Evolutionary conservation across 2,329 filamentous ascomycete species (phyloP), one percentile per base, ranked within the genome.

Genomic region (Verticillium longisporum): DNA sequence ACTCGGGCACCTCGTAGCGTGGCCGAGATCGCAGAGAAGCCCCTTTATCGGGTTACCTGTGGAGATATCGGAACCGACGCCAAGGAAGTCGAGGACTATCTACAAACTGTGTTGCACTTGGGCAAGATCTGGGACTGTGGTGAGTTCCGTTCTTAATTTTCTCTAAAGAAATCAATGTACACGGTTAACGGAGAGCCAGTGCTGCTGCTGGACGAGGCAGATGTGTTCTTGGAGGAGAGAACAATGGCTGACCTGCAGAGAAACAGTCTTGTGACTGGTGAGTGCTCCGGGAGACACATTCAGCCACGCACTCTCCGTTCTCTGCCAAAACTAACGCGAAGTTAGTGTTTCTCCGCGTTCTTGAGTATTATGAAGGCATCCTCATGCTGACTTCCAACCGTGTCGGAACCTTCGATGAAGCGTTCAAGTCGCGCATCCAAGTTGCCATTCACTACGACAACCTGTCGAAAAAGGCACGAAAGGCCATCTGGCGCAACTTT

Each of bases 141-240:
- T 96, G 0, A 26, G 26, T 26, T 26, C 26, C 26, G 26, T 26
- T 26, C 26, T 3, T 26, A 26, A 2, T 26, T 26, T 26, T 26
- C 26, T 26, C 26, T 26, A 26, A 26, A 26, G 26, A 26, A 26
- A 26, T 26, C 26, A 26, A 26, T 26, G 26, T 26, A 26, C 26
- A 26, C 3, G 26, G 26, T 26, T 26, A 26, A 26, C 26, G 3
- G 26, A 26, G 26, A 26, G 2, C 26, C 26, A 26, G 26, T 26
- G 26, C 26, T 59, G 6, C 83, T 96, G 1, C 83, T 96, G 1
- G 92, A 96, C 67, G 92, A 96, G 75, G 91, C 89, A 1, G 90
- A 93, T 67, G 88, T 92, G 4, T 92, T 93, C 75, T 78, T 96
- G 14, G 90, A 95, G 77, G 89, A 91, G 72, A 86, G 91, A 1